Evolutionary conservation across 805 yeast genomes (phyloP).

Genomic region (Kodamaea hsintzibuensis): DNA sequence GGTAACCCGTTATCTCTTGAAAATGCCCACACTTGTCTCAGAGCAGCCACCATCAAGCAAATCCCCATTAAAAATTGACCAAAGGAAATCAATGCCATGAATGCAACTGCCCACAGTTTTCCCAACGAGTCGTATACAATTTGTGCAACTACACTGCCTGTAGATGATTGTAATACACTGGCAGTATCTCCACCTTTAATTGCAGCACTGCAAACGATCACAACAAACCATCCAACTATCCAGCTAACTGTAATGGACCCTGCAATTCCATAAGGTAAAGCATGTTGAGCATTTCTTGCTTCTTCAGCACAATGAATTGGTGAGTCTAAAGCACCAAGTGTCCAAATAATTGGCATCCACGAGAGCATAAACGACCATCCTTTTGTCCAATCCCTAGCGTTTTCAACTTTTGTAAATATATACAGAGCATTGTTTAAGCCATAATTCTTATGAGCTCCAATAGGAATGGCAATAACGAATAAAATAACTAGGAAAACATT

Average conservation of each 20-base stretch:
- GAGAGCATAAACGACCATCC: constrained; percentile 61
- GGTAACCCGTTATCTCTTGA: constrained; percentile 82
- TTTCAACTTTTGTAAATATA: constrained; percentile 56
- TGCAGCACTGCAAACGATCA: constrained; percentile 55
- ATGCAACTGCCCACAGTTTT: constrained; percentile 61
- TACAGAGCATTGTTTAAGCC: constrained; percentile 41
- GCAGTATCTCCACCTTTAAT: constrained; percentile 47
- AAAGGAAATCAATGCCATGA: constrained; percentile 56
- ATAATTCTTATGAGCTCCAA: constrained; percentile 46
- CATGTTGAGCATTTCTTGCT: constrained; percentile 43
- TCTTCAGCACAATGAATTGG: constrained; percentile 65
- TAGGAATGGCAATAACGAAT: constrained; percentile 55
- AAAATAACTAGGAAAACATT: neutral
- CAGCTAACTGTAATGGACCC: constrained; percentile 59
- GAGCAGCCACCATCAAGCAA: constrained; percentile 60
- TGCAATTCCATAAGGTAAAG: constrained; percentile 66
- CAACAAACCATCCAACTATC: constrained; percentile 56
- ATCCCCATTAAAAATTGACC: constrained; percentile 71
- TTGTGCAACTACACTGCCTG: constrained; percentile 69
- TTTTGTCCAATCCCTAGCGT: constrained; percentile 54
- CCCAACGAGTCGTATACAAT: constrained; percentile 63
- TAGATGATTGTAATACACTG: constrained; percentile 41
- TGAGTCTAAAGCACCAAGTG: constrained; percentile 72
- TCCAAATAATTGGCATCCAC: constrained; percentile 73
- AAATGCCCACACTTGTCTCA: constrained; percentile 75